Percentiles rank a stretch among this genome's conserved stretches.
phyloP scores from a whole-genome alignment of 2,329 filamentous ascomycete species.

The Neocatenulostroma microsporum region DNA sequence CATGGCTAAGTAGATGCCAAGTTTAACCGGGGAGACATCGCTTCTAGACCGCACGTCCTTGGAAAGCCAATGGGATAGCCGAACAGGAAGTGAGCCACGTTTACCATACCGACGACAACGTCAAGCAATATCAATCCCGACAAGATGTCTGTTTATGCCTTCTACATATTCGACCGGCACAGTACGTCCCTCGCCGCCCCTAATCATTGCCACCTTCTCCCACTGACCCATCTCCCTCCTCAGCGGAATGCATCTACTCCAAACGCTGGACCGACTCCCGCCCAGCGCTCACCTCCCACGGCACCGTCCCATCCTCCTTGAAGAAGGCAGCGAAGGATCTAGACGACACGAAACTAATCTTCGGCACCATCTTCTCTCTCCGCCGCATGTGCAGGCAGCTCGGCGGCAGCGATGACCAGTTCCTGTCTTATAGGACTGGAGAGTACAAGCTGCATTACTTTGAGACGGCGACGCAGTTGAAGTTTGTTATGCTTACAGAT shows the following conservation, averaged over 20 bases:
- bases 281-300: constrained; percentile 42
- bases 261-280: constrained; percentile 64
- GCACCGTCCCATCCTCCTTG: constrained; percentile 24
- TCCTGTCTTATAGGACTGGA: constrained; percentile 78
- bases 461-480: constrained; percentile 91
- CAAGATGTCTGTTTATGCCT: constrained; percentile 85
- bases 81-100: too few relatives aligned
- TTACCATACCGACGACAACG: background rate
- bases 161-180: constrained; percentile 98
- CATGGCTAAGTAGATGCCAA: too few relatives aligned
- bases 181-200: constrained; percentile 50
- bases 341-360: constrained; percentile 94
- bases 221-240: constrained; percentile 4
- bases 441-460: constrained; percentile 99
- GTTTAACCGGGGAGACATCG: too few relatives aligned
- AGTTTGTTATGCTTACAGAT: constrained; percentile 95
- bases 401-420: constrained; percentile 82
- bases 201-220: background rate
- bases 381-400: constrained; percentile 96
- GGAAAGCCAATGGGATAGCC: too few relatives aligned
- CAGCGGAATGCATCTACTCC: constrained; percentile 96
- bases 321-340: constrained; percentile 36
- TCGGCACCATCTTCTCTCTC: constrained; percentile 91
- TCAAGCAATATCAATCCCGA: background rate
- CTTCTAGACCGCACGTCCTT: too few relatives aligned